Percentiles rank a stretch among this genome's conserved stretches.
Conservation (phyloP, 2,329 filamentous ascomycete genomes). For the Phialophora verrucosa region DNA sequence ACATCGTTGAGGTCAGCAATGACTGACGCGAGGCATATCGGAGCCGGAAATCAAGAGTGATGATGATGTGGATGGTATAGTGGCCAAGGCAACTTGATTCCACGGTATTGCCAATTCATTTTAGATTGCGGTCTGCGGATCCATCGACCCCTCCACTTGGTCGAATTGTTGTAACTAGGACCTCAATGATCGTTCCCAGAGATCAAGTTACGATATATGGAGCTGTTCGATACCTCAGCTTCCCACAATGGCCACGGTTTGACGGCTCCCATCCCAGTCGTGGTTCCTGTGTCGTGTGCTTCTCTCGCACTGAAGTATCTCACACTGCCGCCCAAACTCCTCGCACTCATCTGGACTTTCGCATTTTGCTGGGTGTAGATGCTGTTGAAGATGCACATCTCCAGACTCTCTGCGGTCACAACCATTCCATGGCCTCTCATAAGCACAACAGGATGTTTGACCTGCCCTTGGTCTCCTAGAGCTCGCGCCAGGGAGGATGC, state of each 20-base stretch:
- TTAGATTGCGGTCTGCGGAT: too few relatives aligned
- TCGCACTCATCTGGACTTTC: slow-evolving; percentile 6
- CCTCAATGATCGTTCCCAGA: neutral
- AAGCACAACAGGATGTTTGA: slow-evolving; percentile 15
- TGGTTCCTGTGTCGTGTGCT: slow-evolving; percentile 13
- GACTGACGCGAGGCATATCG: too few relatives aligned
- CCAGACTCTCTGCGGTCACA: slow-evolving; percentile 11
- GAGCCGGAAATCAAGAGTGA: too few relatives aligned
- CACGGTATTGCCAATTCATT: too few relatives aligned
- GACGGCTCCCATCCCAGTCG: slow-evolving; percentile 16
- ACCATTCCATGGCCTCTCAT: slow-evolving; percentile 21
- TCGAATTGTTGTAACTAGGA: neutral
- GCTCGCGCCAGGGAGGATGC: slow-evolving; percentile 7
- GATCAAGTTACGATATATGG: slow-evolving; percentile 11
- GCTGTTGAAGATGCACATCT: slow-evolving; percentile 18
- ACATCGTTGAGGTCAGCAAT: too few relatives aligned
- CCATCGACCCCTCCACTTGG: neutral
- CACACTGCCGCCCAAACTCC: neutral
- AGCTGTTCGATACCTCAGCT: slow-evolving; percentile 3
- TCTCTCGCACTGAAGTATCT: slow-evolving; percentile 11
- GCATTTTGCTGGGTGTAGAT: slow-evolving; percentile 16
- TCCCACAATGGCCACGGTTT: slow-evolving; percentile 17
- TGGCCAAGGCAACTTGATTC: neutral
- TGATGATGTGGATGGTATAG: neutral
- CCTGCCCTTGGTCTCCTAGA: slow-evolving; percentile 11